These are phyloP conservation scores for Phaeosphaeria sp. DNA, from an alignment of 2,329 filamentous ascomycete species.

Conservation along the genomic window DNA sequence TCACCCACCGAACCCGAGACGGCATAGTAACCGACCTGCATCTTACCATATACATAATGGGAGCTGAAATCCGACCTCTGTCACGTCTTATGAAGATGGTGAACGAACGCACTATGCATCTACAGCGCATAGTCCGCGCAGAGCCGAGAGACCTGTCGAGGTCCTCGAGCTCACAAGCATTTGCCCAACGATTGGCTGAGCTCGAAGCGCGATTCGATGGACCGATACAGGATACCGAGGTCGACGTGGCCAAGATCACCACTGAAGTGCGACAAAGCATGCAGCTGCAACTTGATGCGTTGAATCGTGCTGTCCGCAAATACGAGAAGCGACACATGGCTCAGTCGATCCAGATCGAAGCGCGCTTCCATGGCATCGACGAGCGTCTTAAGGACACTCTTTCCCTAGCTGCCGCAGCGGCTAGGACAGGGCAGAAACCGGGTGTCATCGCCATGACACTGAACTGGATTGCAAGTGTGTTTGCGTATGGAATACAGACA, in stretches of 20 bases:
- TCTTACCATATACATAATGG: constrained; percentile 85
- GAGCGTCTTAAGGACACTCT: constrained; percentile 76
- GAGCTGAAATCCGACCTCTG: constrained; percentile 82
- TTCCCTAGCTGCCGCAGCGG: constrained; percentile 76
- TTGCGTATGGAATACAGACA: constrained; percentile 30
- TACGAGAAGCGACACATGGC: constrained; percentile 89
- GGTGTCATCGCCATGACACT: constrained; percentile 37
- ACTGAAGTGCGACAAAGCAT: constrained; percentile 68
- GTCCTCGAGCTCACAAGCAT: constrained; percentile 27
- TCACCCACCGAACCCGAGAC: constrained; percentile 75
- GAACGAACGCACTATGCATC: constrained; percentile 76
- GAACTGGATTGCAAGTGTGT: constrained; percentile 33
- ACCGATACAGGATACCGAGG: constrained; percentile 40
- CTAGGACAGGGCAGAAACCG: constrained; percentile 43
- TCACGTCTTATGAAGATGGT: constrained; percentile 83
- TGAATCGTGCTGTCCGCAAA: constrained; percentile 85
- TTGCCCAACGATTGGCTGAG: constrained; percentile 71
- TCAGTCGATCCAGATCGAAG: constrained; percentile 76
- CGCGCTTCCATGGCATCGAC: constrained; percentile 75
- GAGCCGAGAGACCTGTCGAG: constrained; percentile 24
- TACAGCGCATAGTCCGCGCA: constrained; percentile 72
- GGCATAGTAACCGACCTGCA: constrained; percentile 92
- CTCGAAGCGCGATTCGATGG: constrained; percentile 67
- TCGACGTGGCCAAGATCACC: constrained; percentile 50
- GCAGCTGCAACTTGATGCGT: constrained; percentile 83